Evolutionary conservation across 1,284 basidiomycete genomes (phyloP).

Genomic region (Apiotrichum gracile): DNA sequence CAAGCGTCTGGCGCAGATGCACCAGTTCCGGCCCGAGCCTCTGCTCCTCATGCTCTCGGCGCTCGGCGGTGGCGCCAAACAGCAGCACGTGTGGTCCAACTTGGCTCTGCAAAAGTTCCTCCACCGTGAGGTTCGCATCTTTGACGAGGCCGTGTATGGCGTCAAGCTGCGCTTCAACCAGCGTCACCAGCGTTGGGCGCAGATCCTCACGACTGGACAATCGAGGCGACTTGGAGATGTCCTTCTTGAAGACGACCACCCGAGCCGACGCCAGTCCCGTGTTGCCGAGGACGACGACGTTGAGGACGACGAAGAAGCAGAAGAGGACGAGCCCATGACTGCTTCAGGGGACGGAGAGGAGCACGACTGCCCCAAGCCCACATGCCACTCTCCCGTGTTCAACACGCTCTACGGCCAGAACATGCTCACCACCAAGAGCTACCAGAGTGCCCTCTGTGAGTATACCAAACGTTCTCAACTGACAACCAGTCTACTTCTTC

Average conservation of each 20-base stretch:
- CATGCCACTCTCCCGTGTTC: conserved; percentile 65
- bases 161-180: conserved; percentile 47
- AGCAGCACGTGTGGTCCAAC: conserved; percentile 64
- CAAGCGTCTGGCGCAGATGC: conserved; percentile 56
- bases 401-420: conserved; percentile 82
- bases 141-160: conserved; percentile 58
- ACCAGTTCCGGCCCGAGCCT: conserved; percentile 62
- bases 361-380: conserved; percentile 51
- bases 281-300: conserved; percentile 16
- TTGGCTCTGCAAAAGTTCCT: conserved; percentile 73
- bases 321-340: conserved; percentile 2
- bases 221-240: conserved; percentile 21
- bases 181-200: conserved; percentile 40
- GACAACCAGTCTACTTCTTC: conserved; percentile 69
- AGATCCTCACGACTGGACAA: conserved; percentile 18
- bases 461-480: conserved; percentile 11
- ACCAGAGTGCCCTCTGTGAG: conserved; percentile 84
- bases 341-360: background rate
- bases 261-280: background rate
- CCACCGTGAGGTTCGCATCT: conserved; percentile 65
- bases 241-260: conserved; percentile 9
- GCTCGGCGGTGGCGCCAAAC: conserved; percentile 59
- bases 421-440: conserved; percentile 75
- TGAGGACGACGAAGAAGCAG: conserved; percentile 14
- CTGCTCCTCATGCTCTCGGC: conserved; percentile 65